These are phyloP conservation scores for Fraxinus velutina DNA, from an alignment of 305 asterid genomes.

Conservation along the genomic window DNA sequence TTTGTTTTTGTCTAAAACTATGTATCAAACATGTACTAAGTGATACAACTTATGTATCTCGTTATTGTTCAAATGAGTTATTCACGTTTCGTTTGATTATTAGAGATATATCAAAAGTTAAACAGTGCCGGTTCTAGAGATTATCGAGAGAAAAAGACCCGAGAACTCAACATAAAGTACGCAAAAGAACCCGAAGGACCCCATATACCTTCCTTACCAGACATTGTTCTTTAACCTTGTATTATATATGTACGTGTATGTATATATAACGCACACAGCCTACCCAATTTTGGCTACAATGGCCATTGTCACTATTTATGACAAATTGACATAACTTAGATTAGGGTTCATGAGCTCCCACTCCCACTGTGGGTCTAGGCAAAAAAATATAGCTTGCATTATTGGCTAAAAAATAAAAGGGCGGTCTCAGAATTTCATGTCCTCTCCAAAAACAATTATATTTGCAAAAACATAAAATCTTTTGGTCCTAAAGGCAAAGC, in stretches of 20 bases:
- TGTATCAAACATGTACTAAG: not conserved
- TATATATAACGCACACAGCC: not conserved
- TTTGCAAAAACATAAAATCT: not conserved
- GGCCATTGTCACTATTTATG: constrained; percentile 17
- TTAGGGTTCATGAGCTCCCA: constrained; percentile 14
- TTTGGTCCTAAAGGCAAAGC: constrained; percentile 12
- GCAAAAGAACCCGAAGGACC: not conserved
- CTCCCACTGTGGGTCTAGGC: not conserved
- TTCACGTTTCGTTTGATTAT: not conserved
- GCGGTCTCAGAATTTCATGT: not conserved
- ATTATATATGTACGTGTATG: not conserved
- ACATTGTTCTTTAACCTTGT: not conserved
- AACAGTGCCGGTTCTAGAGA: too few species aligned
- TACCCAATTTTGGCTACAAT: constrained; percentile 18
- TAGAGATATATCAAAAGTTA: not conserved
- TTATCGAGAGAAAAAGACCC: not conserved
- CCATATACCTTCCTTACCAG: not conserved
- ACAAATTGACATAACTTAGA: not conserved
- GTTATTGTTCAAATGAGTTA: not conserved
- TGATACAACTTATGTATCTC: not conserved
- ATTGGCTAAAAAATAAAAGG: constrained; percentile 13
- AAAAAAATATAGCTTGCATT: constrained; percentile 19
- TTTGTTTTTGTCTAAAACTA: not conserved
- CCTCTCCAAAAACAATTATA: not conserved
- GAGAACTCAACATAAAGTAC: not conserved